Evolutionary conservation across 2,329 filamentous ascomycete genomes (phyloP).

Genomic region (Fusarium sterilihyphosum): DNA sequence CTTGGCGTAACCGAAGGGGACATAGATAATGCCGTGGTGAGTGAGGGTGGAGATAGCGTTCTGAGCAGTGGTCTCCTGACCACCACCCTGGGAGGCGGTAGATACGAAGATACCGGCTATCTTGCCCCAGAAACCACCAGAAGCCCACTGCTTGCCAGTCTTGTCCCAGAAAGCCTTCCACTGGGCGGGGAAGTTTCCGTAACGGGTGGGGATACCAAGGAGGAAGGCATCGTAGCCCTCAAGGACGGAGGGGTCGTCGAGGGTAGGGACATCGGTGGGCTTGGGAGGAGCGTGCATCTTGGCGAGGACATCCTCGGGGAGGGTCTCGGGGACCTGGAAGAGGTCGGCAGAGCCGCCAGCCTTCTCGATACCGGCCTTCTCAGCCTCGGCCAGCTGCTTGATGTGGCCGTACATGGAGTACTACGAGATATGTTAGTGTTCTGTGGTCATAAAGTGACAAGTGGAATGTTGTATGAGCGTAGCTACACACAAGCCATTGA

Average conservation of each 20-base stretch:
- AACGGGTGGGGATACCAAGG: constrained; percentile 93
- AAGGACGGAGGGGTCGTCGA: constrained; percentile 67
- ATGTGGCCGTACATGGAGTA: constrained; percentile 97
- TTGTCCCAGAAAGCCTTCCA: constrained; percentile 96
- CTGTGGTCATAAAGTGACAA: not conserved
- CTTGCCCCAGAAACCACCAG: constrained; percentile 85
- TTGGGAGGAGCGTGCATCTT: constrained; percentile 95
- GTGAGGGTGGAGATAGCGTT: constrained; percentile 83
- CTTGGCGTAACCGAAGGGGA: constrained; percentile 93
- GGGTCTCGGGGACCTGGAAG: constrained; percentile 91
- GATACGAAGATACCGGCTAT: constrained; percentile 91
- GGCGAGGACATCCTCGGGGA: constrained; percentile 79
- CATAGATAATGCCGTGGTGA: constrained; percentile 96
- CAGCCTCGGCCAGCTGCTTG: constrained; percentile 82
- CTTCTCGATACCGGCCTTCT: constrained; percentile 88
- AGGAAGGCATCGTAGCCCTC: constrained; percentile 87
- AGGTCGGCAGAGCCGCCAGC: constrained; percentile 85
- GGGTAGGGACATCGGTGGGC: constrained; percentile 71
- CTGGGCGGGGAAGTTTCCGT: constrained; percentile 96
- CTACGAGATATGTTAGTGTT: constrained; percentile 54
- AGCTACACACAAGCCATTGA: not conserved
- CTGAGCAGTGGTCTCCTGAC: constrained; percentile 90
- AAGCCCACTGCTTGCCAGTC: constrained; percentile 85
- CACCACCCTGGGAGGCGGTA: constrained; percentile 85
- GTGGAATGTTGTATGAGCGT: not conserved